Conservation (phyloP, 352 stramenopile genomes). For the Globisporangium yorkense region DNA sequence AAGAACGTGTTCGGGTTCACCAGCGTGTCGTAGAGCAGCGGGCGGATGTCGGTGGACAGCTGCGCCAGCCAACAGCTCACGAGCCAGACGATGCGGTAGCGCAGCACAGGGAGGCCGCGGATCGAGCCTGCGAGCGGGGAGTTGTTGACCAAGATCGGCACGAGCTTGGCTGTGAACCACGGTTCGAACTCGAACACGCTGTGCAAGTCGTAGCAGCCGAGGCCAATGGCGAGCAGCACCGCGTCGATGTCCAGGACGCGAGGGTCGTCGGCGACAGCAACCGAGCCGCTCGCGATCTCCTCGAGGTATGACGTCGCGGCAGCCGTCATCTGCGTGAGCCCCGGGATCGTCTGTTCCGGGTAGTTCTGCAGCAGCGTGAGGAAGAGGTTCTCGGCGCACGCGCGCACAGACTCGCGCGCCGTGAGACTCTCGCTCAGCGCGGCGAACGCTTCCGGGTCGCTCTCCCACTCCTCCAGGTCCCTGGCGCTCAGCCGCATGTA, state of each 20-base stretch:
- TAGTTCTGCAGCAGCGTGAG: constrained; percentile 78
- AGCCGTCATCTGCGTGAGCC: constrained; percentile 62
- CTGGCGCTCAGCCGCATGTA: constrained; percentile 56
- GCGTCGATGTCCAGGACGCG: constrained; percentile 65
- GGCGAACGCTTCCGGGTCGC: constrained; percentile 61
- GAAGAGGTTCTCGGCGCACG: constrained; percentile 79
- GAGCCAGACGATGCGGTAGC: constrained; percentile 79
- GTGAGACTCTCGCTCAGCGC: constrained; percentile 69
- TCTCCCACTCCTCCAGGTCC: constrained; percentile 70
- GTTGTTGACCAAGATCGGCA: constrained; percentile 50
- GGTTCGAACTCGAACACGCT: constrained; percentile 86
- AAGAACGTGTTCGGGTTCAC: constrained; percentile 39
- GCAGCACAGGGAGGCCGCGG: constrained; percentile 55
- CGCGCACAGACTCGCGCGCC: constrained; percentile 71
- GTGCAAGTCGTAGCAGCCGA: constrained; percentile 85
- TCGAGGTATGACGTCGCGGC: constrained; percentile 41
- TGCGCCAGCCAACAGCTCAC: constrained; percentile 85
- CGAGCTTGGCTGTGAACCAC: constrained; percentile 72
- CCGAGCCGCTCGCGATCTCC: constrained; percentile 21
- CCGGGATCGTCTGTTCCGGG: constrained; percentile 56
- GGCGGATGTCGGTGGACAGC: constrained; percentile 52
- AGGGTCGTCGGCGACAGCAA: constrained; percentile 15
- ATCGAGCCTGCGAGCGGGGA: constrained; percentile 27
- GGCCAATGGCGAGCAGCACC: constrained; percentile 70
- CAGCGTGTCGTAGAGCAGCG: constrained; percentile 76